Conservation (phyloP, 73 alveolate species). For the Paramecium sexaurelia region DNA sequence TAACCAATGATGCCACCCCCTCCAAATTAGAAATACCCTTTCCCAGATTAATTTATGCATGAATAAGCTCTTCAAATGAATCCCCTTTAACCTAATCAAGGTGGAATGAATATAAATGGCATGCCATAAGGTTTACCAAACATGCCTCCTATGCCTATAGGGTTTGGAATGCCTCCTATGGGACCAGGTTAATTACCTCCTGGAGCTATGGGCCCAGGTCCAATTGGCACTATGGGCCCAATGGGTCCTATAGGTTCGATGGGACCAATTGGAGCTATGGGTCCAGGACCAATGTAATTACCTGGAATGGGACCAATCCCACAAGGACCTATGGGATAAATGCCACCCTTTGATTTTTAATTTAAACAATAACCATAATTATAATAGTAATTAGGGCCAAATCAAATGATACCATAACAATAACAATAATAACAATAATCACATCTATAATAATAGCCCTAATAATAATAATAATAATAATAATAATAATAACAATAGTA, state of each 20-base stretch:
- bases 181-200: conserved; percentile 2
- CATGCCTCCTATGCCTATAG: conserved; percentile 26
- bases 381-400: neutral
- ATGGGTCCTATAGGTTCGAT: neutral
- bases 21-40: neutral
- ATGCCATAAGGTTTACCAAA: conserved; percentile 14
- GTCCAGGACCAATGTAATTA: neutral
- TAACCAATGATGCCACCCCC: conserved; percentile 29
- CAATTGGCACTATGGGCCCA: neutral
- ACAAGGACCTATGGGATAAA: neutral
- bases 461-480: neutral
- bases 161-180: conserved; percentile 25
- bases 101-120: conserved; percentile 13
- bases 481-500: neutral
- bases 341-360: neutral
- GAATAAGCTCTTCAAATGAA: neutral
- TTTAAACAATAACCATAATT: conserved; percentile 10
- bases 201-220: conserved; percentile 33
- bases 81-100: neutral
- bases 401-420: neutral
- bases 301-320: neutral
- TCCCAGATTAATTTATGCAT: neutral
- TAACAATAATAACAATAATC: neutral
- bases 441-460: neutral
- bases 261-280: neutral